Percentiles rank a stretch among this genome's conserved stretches.
phyloP scores from a whole-genome alignment of 148 eudicot species.

The Amaranthus cruentus region DNA sequence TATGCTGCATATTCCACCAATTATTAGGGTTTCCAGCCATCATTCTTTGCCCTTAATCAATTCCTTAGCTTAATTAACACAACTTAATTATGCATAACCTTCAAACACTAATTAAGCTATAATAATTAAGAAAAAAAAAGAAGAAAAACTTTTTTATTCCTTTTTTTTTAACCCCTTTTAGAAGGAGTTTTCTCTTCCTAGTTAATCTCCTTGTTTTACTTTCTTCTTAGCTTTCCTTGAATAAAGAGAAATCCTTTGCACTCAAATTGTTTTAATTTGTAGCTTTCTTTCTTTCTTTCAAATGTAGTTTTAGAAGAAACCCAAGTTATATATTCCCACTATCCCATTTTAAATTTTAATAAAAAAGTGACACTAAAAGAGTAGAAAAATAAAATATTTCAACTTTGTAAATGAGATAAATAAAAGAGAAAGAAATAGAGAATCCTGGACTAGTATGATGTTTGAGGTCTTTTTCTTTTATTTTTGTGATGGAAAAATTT shows the following conservation, averaged over 20 bases:
- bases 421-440: too few species aligned
- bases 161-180: neutral
- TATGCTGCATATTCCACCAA: constrained; percentile 77
- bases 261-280: neutral
- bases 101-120: neutral
- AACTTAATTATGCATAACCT: constrained; percentile 11
- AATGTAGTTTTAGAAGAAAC: constrained; percentile 37
- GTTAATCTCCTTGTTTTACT: neutral
- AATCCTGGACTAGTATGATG: too few species aligned
- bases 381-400: too few species aligned
- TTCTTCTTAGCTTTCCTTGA: constrained; percentile 9
- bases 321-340: constrained; percentile 22
- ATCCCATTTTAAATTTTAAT: neutral
- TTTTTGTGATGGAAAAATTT: too few species aligned
- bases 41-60: constrained; percentile 37
- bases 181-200: constrained; percentile 12
- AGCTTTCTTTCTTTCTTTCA: constrained; percentile 32
- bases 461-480: too few species aligned
- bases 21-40: constrained; percentile 73
- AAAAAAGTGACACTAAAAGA: too few species aligned
- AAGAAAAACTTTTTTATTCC: neutral
- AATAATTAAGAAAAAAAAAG: neutral
- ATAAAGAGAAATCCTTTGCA: constrained; percentile 4
- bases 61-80: constrained; percentile 12
- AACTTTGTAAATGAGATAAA: too few species aligned